Conservation (phyloP, 2,329 filamentous ascomycete genomes). For the Neonectria sp. region DNA sequence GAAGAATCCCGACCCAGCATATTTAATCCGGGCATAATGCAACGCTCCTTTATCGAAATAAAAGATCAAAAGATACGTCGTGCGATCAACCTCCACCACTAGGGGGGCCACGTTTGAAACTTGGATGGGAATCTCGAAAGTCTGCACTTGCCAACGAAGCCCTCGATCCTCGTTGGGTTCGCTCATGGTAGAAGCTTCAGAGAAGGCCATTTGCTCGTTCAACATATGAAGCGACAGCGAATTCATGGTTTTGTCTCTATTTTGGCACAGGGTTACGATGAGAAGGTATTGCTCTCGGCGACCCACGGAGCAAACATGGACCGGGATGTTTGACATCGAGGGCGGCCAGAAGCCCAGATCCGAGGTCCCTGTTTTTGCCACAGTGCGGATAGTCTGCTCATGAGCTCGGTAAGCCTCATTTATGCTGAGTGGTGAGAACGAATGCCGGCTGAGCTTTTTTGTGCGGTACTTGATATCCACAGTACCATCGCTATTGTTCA, state of each 20-base stretch:
- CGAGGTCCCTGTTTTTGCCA: no score
- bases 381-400: no score
- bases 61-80: slow-evolving; percentile 1
- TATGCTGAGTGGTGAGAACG: no score
- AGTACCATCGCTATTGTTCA: no score
- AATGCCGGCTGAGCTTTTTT: no score
- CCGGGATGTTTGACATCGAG: no score
- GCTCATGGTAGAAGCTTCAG: not conserved
- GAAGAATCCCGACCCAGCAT: slow-evolving; percentile 18
- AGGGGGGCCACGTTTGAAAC: slow-evolving; percentile 10
- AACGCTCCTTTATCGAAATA: slow-evolving; percentile 11
- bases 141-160: slow-evolving; percentile 19
- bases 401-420: no score
- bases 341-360: no score
- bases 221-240: slow-evolving; percentile 9
- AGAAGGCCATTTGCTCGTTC: not conserved
- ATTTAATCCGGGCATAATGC: slow-evolving; percentile 5
- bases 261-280: slow-evolving; percentile 5
- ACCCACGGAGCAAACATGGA: not conserved
- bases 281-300: not conserved
- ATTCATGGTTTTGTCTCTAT: not conserved
- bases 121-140: slow-evolving; percentile 11
- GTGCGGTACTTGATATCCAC: no score
- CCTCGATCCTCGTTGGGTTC: slow-evolving; percentile 8
- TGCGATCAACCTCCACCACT: not conserved